Evolutionary conservation across 768 basidiomycete genomes (phyloP).

Genomic region (Pleurotus eryngii): DNA sequence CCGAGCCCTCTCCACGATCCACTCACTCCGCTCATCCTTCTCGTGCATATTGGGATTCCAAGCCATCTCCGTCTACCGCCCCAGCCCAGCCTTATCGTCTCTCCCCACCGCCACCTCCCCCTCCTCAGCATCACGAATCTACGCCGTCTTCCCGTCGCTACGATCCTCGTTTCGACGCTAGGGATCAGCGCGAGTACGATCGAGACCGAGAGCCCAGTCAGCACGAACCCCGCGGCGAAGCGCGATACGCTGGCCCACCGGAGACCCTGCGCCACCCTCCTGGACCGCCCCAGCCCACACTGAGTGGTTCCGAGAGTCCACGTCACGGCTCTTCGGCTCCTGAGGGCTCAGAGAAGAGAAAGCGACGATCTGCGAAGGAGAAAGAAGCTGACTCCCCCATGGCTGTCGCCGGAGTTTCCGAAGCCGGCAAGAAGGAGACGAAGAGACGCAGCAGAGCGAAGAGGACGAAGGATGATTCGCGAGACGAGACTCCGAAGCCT

Average conservation of each 20-base stretch:
- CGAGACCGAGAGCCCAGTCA: conserved; percentile 23
- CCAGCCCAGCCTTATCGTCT: conserved; percentile 26
- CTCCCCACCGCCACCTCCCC: conserved; percentile 31
- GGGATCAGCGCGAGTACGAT: conserved; percentile 47
- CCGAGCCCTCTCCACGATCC: conserved; percentile 60
- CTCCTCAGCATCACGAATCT: conserved; percentile 36
- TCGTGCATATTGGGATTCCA: conserved; percentile 58
- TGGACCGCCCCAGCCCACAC: conserved; percentile 24
- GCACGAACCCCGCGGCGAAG: conserved; percentile 22
- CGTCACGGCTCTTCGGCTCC: conserved; percentile 29
- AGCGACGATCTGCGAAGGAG: conserved; percentile 44
- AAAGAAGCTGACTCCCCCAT: conserved; percentile 33
- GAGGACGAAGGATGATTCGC: conserved; percentile 44
- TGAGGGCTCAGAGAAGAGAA: conserved; percentile 40
- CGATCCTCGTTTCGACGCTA: conserved; percentile 59
- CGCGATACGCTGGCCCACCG: conserved; percentile 44
- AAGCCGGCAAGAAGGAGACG: conserved; percentile 56
- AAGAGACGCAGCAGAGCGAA: conserved; percentile 34
- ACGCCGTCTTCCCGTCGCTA: conserved; percentile 45
- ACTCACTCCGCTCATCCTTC: conserved; percentile 37
- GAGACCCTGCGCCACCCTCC: conserved; percentile 38
- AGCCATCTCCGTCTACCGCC: conserved; percentile 39
- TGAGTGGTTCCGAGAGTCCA: conserved; percentile 62
- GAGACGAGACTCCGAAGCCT: conserved; percentile 44
- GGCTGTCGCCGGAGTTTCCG: conserved; percentile 24